Conservation (phyloP, 345 rosid genomes). For the Angophora floribunda region DNA sequence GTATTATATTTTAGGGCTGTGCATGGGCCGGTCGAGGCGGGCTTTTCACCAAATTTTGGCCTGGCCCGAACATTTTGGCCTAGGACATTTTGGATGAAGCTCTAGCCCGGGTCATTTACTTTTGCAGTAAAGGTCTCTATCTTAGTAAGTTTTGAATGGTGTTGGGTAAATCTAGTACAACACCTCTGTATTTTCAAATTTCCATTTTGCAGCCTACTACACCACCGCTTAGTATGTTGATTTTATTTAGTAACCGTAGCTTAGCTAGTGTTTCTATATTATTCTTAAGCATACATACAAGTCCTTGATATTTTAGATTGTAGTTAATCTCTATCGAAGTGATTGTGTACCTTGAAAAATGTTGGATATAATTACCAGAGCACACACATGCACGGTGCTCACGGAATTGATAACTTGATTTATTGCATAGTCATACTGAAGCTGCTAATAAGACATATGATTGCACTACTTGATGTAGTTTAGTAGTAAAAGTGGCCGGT, state of each 20-base stretch:
- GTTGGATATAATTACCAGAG: not conserved
- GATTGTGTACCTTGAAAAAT: not conserved
- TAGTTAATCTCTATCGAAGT: not conserved
- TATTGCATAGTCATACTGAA: not conserved
- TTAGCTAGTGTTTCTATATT: not conserved
- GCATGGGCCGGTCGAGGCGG: not conserved
- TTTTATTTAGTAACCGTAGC: not conserved
- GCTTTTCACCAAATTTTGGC: not conserved
- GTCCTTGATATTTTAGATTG: not conserved
- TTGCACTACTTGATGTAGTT: not conserved
- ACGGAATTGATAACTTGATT: not conserved
- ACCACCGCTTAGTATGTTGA: not conserved
- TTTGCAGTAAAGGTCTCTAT: not conserved
- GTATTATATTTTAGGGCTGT: not conserved
- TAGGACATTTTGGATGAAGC: not conserved
- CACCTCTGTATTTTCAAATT: not conserved
- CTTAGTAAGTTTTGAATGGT: not conserved
- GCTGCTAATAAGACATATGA: not conserved
- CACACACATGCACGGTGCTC: not conserved
- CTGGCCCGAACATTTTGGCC: no score
- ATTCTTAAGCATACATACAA: not conserved
- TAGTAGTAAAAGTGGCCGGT: not conserved
- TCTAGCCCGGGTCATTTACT: not conserved
- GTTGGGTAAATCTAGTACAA: not conserved
- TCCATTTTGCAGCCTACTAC: not conserved